A percentile compares a stretch with the other conserved stretches of the same genome.
These are phyloP conservation scores for Beauveria varroae DNA, from an alignment of 2,329 filamentous ascomycete genomes.

Conservation along the genomic window DNA sequence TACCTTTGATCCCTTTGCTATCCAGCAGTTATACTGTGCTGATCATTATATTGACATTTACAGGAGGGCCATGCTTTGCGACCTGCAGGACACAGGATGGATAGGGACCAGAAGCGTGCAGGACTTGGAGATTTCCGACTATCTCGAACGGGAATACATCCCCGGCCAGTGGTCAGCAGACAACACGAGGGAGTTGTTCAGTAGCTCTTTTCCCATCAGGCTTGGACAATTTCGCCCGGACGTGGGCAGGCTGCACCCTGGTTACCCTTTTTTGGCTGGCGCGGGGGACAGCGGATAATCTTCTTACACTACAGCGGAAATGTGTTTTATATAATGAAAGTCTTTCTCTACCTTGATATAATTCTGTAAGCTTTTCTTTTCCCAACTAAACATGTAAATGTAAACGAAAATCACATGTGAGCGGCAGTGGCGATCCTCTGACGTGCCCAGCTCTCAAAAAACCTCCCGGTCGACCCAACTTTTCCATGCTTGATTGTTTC, in stretches of 20 bases:
- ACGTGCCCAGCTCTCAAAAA: not conserved
- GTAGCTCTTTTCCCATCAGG: not conserved
- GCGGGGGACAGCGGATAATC: not conserved
- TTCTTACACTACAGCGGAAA: not conserved
- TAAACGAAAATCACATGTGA: not conserved
- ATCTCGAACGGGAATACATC: not conserved
- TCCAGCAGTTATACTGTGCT: not conserved
- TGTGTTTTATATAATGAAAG: not conserved
- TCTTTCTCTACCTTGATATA: not conserved
- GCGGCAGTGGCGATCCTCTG: not conserved
- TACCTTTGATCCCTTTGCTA: not conserved
- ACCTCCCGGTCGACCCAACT: constrained; percentile 20
- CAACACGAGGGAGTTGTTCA: not conserved
- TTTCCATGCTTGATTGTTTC: constrained; percentile 20
- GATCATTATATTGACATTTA: not conserved
- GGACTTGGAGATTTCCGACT: not conserved
- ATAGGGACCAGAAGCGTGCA: not conserved
- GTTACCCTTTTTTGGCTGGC: not conserved
- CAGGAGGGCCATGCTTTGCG: not conserved
- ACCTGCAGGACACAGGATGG: not conserved
- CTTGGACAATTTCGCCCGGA: not conserved
- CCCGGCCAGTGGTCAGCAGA: not conserved
- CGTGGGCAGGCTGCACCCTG: not conserved
- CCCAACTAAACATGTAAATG: not conserved
- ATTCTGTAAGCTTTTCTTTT: not conserved